Conservation (phyloP, 1,284 basidiomycete genomes). For the Mycosarcoma maydis region DNA sequence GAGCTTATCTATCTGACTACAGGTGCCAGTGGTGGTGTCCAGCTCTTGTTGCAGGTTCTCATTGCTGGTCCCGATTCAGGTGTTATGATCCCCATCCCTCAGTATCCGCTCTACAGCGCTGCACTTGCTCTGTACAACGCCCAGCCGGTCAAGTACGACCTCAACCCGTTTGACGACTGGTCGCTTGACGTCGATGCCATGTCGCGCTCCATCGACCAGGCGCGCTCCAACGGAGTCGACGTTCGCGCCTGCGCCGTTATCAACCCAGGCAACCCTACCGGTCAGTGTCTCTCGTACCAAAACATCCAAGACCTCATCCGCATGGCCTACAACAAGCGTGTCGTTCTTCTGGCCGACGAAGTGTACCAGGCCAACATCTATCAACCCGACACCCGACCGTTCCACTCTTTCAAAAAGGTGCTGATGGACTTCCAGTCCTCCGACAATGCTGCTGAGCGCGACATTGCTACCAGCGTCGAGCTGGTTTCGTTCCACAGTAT, state of each 20-base stretch:
- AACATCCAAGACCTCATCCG: conserved; percentile 61
- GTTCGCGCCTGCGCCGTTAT: conserved; percentile 63
- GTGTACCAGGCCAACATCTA: conserved; percentile 66
- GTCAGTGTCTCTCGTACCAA: conserved; percentile 54
- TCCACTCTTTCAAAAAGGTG: conserved; percentile 64
- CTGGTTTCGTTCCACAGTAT: conserved; percentile 65
- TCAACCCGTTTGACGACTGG: conserved; percentile 86
- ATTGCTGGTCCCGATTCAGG: conserved; percentile 75
- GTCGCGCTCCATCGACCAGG: conserved; percentile 76
- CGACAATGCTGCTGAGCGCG: conserved; percentile 37
- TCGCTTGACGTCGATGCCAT: conserved; percentile 81
- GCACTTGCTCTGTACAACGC: conserved; percentile 86
- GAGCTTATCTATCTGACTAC: conserved; percentile 91
- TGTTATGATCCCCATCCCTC: conserved; percentile 94
- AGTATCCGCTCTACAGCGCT: conserved; percentile 97
- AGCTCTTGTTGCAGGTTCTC: conserved; percentile 84
- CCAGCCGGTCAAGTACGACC: conserved; percentile 85
- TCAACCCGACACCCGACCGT: conserved; percentile 57
- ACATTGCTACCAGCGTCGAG: conserved; percentile 58
- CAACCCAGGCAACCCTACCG: conserved; percentile 66
- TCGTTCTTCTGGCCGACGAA: conserved; percentile 65
- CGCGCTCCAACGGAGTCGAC: conserved; percentile 72
- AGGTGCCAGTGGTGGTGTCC: conserved; percentile 91
- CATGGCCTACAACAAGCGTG: conserved; percentile 58
- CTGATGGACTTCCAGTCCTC: conserved; percentile 55